Evolutionary conservation across 2,329 filamentous ascomycete species (phyloP).

Genomic region (Macroventuria anomochaeta): DNA sequence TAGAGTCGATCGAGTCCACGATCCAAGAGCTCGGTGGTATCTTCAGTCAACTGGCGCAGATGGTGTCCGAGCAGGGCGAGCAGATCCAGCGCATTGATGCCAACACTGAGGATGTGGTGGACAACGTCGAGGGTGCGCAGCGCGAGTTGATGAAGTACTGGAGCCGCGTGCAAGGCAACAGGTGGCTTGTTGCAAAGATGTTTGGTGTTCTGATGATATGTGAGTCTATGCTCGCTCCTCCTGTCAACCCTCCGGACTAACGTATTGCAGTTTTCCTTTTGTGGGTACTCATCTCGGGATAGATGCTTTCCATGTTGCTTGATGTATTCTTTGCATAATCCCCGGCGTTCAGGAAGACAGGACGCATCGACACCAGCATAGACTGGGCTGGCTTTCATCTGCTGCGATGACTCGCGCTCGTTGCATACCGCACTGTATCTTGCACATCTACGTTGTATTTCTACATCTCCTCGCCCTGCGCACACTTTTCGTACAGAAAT

Average conservation of each 20-base stretch:
- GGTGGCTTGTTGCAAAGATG: constrained; percentile 89
- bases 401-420: constrained; percentile 6
- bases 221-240: constrained; percentile 39
- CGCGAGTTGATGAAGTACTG: constrained; percentile 96
- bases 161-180: constrained; percentile 89
- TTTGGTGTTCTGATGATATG: constrained; percentile 94
- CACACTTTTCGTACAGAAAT: neutral
- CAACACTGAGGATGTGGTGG: constrained; percentile 96
- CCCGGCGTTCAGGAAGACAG: constrained; percentile 32
- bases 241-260: neutral
- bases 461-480: constrained; percentile 9
- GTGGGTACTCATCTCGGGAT: constrained; percentile 72
- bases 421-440: constrained; percentile 20
- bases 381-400: constrained; percentile 1
- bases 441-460: constrained; percentile 13
- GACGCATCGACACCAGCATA: constrained; percentile 16
- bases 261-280: constrained; percentile 54
- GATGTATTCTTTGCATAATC: constrained; percentile 20
- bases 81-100: constrained; percentile 98
- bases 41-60: constrained; percentile 91
- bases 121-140: constrained; percentile 97
- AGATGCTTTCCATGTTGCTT: constrained; percentile 20
- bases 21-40: constrained; percentile 91
- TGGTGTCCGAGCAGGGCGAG: constrained; percentile 97
- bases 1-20: constrained; percentile 94